Evolutionary conservation across 306 rosid genomes (phyloP).

Genomic region (Senna tora): DNA sequence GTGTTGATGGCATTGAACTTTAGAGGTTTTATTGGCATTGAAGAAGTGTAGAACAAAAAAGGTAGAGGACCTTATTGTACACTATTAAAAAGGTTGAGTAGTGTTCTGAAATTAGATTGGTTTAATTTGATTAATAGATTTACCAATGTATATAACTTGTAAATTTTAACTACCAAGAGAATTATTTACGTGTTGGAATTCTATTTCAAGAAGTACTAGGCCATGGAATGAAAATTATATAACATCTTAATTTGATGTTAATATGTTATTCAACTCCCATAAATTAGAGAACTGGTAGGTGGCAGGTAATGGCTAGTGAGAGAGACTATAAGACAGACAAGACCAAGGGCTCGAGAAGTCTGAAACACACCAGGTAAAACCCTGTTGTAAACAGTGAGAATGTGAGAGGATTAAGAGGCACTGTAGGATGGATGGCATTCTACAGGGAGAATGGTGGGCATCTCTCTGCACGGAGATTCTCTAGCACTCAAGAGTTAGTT

Average conservation of each 20-base stretch:
- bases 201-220: not conserved
- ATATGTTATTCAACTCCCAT: no score
- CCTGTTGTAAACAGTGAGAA: not conserved
- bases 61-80: not conserved
- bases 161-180: not conserved
- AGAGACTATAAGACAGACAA: not conserved
- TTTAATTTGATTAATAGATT: no score
- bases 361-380: not conserved
- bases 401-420: not conserved
- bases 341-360: not conserved
- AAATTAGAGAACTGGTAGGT: not conserved
- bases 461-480: no score
- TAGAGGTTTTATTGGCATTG: not conserved
- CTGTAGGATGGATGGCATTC: not conserved
- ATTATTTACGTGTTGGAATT: not conserved
- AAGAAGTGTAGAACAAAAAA: not conserved
- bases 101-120: not conserved
- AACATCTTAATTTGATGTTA: not conserved
- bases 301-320: not conserved
- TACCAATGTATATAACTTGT: no score
- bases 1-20: not conserved
- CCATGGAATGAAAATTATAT: not conserved
- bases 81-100: not conserved
- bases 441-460: no score
- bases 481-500: no score